A percentile compares a stretch with the other conserved stretches of the same genome.
phyloP scores from a whole-genome alignment of 352 stramenopile genomes.

The Phytophthora fragariaefolia region DNA sequence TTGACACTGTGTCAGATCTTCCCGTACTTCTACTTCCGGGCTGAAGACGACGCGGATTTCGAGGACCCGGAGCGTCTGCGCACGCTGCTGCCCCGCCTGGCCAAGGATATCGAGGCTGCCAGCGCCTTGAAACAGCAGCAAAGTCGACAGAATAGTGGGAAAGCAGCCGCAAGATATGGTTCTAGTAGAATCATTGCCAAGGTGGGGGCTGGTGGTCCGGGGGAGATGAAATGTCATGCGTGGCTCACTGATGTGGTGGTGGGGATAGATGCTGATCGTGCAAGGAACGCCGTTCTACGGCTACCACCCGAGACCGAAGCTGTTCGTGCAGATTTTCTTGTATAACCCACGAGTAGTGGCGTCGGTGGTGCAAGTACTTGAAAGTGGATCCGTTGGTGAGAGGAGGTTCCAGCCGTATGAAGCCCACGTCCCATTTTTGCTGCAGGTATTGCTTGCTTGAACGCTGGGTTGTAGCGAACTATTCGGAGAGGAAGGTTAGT shows the following conservation, averaged over 20 bases:
- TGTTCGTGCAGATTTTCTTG: conserved; percentile 91
- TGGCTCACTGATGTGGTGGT: conserved; percentile 2
- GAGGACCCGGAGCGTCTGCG: conserved; percentile 69
- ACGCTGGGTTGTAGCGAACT: no score
- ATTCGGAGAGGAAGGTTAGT: no score
- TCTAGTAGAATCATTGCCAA: conserved; percentile 67
- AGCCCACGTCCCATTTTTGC: conserved; percentile 87
- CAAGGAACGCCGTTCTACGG: conserved; percentile 91
- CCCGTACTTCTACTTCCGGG: conserved; percentile 90
- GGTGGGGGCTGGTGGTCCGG: conserved; percentile 41
- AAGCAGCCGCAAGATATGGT: not conserved
- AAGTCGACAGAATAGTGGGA: conserved; percentile 24
- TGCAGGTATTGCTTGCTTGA: conserved; percentile 80
- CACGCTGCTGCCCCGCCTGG: conserved; percentile 68
- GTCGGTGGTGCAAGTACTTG: conserved; percentile 81
- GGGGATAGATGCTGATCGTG: conserved; percentile 82
- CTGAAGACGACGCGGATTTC: conserved; percentile 64
- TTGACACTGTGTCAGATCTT: conserved; percentile 61
- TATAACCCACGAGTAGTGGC: conserved; percentile 78
- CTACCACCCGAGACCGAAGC: conserved; percentile 71
- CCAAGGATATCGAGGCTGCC: conserved; percentile 70
- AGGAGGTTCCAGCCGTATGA: conserved; percentile 89
- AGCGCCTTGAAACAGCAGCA: conserved; percentile 58
- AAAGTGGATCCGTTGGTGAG: conserved; percentile 79
- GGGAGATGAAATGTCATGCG: no score